A percentile compares a stretch with the other conserved stretches of the same genome.
phyloP scores from a whole-genome alignment of 2,329 filamentous ascomycete genomes.

The Fusarium sp. region DNA sequence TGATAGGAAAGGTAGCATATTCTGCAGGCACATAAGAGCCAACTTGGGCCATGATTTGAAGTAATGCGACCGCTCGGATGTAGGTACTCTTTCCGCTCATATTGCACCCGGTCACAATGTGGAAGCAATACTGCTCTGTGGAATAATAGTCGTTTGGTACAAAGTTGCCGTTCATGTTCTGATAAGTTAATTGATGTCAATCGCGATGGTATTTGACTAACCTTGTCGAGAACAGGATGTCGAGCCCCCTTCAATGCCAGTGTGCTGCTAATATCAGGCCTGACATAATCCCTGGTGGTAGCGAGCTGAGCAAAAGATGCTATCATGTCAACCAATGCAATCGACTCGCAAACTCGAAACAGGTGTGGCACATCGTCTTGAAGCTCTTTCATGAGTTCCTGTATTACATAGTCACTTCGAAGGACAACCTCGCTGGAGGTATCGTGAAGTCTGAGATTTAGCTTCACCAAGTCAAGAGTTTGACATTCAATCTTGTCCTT shows the following conservation, averaged over 20 bases:
- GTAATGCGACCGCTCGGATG: slow-evolving; percentile 84
- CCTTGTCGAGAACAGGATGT: slow-evolving; percentile 83
- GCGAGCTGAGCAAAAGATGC: slow-evolving; percentile 80
- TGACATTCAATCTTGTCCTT: slow-evolving; percentile 87
- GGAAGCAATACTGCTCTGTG: slow-evolving; percentile 82
- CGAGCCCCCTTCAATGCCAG: slow-evolving; percentile 79
- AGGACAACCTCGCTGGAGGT: slow-evolving; percentile 86
- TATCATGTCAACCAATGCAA: slow-evolving; percentile 90
- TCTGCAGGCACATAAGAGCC: slow-evolving; percentile 90
- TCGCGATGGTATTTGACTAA: slow-evolving; percentile 35
- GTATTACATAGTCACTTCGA: slow-evolving; percentile 82
- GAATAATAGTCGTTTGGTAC: slow-evolving; percentile 93
- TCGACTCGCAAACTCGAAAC: slow-evolving; percentile 86
- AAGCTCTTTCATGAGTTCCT: slow-evolving; percentile 78
- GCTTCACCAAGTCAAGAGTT: slow-evolving; percentile 84
- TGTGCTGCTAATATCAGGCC: slow-evolving; percentile 75
- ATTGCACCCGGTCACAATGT: slow-evolving; percentile 95
- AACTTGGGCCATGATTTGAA: slow-evolving; percentile 93
- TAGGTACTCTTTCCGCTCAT: slow-evolving; percentile 99
- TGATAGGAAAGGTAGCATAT: slow-evolving; percentile 83
- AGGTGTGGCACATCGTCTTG: slow-evolving; percentile 76
- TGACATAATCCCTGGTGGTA: slow-evolving; percentile 68
- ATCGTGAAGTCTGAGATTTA: slow-evolving; percentile 81
- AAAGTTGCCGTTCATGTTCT: slow-evolving; percentile 74
- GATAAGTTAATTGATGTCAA: background rate